These are phyloP conservation scores for Paratinospora sagittata DNA, from an alignment of 164 flowering plant species.

Conservation along the genomic window DNA sequence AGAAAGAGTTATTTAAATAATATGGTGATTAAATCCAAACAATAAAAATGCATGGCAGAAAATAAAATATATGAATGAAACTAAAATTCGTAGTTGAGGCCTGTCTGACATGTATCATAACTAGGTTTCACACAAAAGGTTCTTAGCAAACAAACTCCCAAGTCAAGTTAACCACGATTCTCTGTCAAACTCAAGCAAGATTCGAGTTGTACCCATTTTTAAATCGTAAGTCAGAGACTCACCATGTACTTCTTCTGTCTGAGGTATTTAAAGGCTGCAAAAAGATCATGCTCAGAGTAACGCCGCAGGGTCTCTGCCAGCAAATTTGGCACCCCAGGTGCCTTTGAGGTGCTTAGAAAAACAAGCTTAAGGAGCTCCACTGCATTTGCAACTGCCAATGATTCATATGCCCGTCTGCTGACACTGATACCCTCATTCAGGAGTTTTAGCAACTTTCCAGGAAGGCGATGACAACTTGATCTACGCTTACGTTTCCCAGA, in stretches of 20 bases:
- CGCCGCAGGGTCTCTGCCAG: slow-evolving; percentile 69
- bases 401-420: slow-evolving; percentile 36
- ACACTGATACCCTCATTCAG: slow-evolving; percentile 30
- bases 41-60: too few species aligned
- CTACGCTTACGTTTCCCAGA: slow-evolving; percentile 19
- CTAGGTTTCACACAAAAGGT: not conserved
- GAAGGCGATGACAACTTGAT: slow-evolving; percentile 35
- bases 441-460: slow-evolving; percentile 47
- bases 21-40: too few species aligned
- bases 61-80: not conserved
- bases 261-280: slow-evolving; percentile 84
- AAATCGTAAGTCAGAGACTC: slow-evolving; percentile 11
- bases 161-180: too few species aligned
- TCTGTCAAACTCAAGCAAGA: not conserved
- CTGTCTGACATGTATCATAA: not conserved
- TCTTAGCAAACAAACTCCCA: too few species aligned
- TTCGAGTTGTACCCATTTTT: not conserved
- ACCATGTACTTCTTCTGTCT: slow-evolving; percentile 81
- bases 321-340: slow-evolving; percentile 53
- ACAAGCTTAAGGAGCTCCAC: slow-evolving; percentile 85
- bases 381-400: slow-evolving; percentile 86
- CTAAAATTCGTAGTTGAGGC: not conserved
- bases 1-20: too few species aligned
- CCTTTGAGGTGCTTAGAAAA: slow-evolving; percentile 61
- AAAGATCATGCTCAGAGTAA: slow-evolving; percentile 83